Evolutionary conservation across 169 alveolate genomes (phyloP), one percentile per base, ranked within the genome.

Genomic region (Babesia microti): DNA sequence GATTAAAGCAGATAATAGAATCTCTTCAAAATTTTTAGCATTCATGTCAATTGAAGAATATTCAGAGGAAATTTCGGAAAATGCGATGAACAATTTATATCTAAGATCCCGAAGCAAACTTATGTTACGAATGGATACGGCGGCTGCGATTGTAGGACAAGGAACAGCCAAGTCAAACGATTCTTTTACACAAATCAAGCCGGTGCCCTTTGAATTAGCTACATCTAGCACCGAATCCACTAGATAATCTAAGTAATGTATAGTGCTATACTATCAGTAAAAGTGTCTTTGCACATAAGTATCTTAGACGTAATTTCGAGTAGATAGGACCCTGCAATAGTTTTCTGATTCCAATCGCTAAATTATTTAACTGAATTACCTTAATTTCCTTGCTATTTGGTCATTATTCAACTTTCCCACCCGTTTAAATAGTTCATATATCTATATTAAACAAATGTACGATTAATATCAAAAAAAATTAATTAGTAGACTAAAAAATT

Each of bases 121-220:
- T 21, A 78, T 47, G 41, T 74, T 50, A 24, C 91, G 67, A 61
- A 80, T 69, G 41, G 79, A 87, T 28, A 83, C 73, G 7, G 89
- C 86, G 12, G 87, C 83, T 36, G 73, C 61, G 24, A 83, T 81
- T 9, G 89, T 68, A 17, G 91, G 91, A 26, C 68, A 71, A 0
- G 91, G 87, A 2, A 83, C 79, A 5, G 84, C 87, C 48, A 72
- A 54, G 28, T 80, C 86, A 26, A 70, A 58, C 7, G 91, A 59
- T 55, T 83, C 89, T 51, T 79, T 71, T 54, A 79, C 83, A 5
- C 89, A 79, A 88, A 88, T 79, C 53, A 60, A 71, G 14, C 91
- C 91, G 17, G 91, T 83, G 26, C 91, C 89, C 56, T 83, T 83
- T 27, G 84, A 78, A 5, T 84, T 84, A 2, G 82, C 83, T 18